Conservation (phyloP, 2,329 filamentous ascomycete species). For the Pyricularia grisea region DNA sequence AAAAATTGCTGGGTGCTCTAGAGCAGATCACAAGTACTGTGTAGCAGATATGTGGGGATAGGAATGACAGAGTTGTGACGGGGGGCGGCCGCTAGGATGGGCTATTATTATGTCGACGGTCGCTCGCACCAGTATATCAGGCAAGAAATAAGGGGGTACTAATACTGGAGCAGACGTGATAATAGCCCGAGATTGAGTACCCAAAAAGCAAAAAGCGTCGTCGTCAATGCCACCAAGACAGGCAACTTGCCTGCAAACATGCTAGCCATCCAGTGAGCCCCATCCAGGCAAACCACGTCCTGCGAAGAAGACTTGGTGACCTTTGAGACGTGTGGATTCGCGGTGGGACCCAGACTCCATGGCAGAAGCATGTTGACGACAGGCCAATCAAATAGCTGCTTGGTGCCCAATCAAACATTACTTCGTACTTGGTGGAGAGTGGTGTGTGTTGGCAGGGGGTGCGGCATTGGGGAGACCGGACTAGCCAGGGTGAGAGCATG, state of each 20-base stretch:
- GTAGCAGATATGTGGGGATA: slow-evolving; percentile 6
- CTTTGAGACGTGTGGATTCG: slow-evolving; percentile 6
- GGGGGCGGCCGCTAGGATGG: slow-evolving; percentile 7
- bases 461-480: not conserved
- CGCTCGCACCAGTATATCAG: slow-evolving; percentile 12
- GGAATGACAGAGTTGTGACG: slow-evolving; percentile 4
- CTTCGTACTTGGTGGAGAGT: not conserved
- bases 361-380: not conserved
- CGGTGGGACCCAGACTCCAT: not conserved
- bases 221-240: not conserved
- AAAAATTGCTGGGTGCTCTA: not conserved
- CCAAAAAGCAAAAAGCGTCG: not conserved
- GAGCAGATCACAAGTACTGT: not conserved
- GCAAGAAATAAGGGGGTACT: slow-evolving; percentile 16
- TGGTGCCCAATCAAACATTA: not conserved
- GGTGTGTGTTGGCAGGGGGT: slow-evolving; percentile 1
- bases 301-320: not conserved
- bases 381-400: not conserved
- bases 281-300: not conserved
- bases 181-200: slow-evolving; percentile 10
- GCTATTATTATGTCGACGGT: slow-evolving; percentile 11
- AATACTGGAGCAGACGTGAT: slow-evolving; percentile 19
- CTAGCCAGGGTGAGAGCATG: no score
- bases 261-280: not conserved
- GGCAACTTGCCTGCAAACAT: not conserved